Conservation (phyloP, 768 basidiomycete species). For the Dioszegia hungarica region DNA sequence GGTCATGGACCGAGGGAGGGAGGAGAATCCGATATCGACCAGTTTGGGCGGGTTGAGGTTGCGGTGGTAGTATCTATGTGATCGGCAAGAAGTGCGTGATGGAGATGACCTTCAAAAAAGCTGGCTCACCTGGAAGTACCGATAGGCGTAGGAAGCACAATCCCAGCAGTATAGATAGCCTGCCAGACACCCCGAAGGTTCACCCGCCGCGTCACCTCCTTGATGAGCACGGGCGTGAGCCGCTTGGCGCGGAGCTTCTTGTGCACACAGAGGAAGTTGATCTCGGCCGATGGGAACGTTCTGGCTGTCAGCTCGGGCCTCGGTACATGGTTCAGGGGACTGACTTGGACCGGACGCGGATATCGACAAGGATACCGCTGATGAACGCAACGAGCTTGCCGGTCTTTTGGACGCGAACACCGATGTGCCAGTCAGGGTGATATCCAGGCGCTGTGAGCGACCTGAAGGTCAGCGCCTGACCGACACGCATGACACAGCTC, state of each 20-base stretch:
- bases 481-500: background rate
- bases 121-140: conserved; percentile 66
- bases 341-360: conserved; percentile 80
- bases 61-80: conserved; percentile 73
- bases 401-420: conserved; percentile 82
- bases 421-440: conserved; percentile 89
- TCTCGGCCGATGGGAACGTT: conserved; percentile 70
- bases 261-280: conserved; percentile 96
- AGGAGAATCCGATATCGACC: conserved; percentile 82
- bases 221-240: conserved; percentile 90
- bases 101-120: background rate
- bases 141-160: conserved; percentile 88
- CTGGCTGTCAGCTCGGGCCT: conserved; percentile 51
- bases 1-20: conserved; percentile 76
- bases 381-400: conserved; percentile 96
- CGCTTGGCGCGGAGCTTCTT: conserved; percentile 96
- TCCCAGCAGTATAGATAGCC: conserved; percentile 93
- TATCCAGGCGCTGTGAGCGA: conserved; percentile 92
- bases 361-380: conserved; percentile 77
- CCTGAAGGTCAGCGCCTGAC: conserved; percentile 54
- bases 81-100: background rate
- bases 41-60: conserved; percentile 87
- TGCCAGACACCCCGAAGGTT: conserved; percentile 88
- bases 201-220: conserved; percentile 90
- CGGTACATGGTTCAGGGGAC: conserved; percentile 46